Percentiles rank a stretch among this genome's conserved stretches.
Evolutionary conservation across 352 stramenopile species (phyloP).

Genomic region (Phytopythium helicoides): DNA sequence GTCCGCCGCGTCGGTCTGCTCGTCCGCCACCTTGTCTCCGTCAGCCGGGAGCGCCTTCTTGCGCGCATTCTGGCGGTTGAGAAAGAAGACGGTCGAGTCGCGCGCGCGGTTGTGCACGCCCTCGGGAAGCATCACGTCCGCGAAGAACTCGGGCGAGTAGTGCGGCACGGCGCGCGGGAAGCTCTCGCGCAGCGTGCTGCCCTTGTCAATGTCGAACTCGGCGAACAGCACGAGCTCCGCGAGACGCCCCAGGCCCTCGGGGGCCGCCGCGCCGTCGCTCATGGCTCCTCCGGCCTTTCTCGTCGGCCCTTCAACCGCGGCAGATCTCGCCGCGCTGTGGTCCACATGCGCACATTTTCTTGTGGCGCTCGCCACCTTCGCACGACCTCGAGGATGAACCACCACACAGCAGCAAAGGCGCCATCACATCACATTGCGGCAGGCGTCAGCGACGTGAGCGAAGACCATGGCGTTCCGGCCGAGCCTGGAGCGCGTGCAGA

Average conservation of each 20-base stretch:
- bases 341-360: slow-evolving; percentile 2
- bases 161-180: slow-evolving; percentile 57
- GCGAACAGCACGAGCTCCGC: slow-evolving; percentile 78
- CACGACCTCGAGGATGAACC: background rate
- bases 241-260: slow-evolving; percentile 7
- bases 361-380: background rate
- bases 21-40: background rate
- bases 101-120: slow-evolving; percentile 86
- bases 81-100: slow-evolving; percentile 88
- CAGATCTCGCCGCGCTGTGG: background rate
- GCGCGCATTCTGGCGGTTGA: slow-evolving; percentile 57
- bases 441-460: background rate
- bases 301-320: slow-evolving; percentile 3
- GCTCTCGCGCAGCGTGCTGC: slow-evolving; percentile 77
- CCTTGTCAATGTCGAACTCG: slow-evolving; percentile 88
- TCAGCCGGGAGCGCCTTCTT: slow-evolving; percentile 1
- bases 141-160: slow-evolving; percentile 89
- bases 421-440: background rate
- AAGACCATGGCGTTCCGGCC: slow-evolving; percentile 57
- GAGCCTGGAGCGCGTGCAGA: slow-evolving; percentile 53
- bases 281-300: background rate
- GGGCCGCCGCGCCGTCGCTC: background rate
- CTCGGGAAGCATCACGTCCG: slow-evolving; percentile 86
- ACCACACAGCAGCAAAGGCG: background rate
- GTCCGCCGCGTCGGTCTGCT: slow-evolving; percentile 3